A percentile compares a stretch with the other conserved stretches of the same genome.
Conservation (phyloP, 73 alveolate genomes). For the Paramecium octaurelia region DNA sequence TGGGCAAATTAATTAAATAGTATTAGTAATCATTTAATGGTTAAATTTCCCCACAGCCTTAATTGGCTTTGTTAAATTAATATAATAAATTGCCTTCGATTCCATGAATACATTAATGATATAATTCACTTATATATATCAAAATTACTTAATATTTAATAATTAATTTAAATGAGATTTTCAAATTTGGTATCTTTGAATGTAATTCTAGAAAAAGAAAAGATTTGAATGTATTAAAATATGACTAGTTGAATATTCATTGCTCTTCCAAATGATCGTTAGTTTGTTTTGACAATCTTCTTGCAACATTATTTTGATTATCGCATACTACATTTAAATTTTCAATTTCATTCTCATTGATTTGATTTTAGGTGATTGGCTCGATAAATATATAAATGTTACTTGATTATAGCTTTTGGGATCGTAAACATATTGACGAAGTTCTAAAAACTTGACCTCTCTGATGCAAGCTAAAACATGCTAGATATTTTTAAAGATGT, state of each 20-base stretch:
- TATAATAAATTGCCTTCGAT: not conserved
- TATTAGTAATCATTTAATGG: not conserved
- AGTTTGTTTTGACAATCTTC: not conserved
- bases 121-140: not conserved
- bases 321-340: not conserved
- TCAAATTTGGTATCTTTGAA: not conserved
- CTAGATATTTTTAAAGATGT: not conserved
- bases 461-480: slow-evolving; percentile 31
- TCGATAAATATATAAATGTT: not conserved
- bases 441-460: slow-evolving; percentile 3
- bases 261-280: not conserved
- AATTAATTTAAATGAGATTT: not conserved
- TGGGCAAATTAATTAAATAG: not conserved
- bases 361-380: not conserved
- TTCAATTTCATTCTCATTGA: not conserved
- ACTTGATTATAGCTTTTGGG: slow-evolving; percentile 2
- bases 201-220: not conserved
- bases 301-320: not conserved
- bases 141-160: not conserved
- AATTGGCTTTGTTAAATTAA: not conserved
- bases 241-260: not conserved
- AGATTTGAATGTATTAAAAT: not conserved
- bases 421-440: not conserved
- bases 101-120: not conserved
- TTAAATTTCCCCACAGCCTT: not conserved